These are phyloP conservation scores for Phytophthora fragariae DNA, from an alignment of 352 stramenopile species.

Conservation along the genomic window DNA sequence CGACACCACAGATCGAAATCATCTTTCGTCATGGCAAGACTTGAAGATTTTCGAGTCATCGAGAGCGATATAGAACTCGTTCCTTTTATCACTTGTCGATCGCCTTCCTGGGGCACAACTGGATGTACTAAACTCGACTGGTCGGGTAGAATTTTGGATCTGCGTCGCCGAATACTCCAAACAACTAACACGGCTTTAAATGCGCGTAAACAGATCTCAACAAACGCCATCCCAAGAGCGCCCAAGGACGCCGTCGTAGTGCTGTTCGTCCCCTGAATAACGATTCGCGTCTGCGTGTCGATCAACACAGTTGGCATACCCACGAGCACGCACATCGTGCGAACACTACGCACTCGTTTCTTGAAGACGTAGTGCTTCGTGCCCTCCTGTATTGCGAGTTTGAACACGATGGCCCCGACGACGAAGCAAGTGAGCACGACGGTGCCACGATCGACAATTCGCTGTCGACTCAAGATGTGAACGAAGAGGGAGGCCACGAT, in stretches of 20 bases:
- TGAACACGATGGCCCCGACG: conserved; percentile 19
- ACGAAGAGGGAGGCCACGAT: background rate
- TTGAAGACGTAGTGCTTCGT: conserved; percentile 33
- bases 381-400: conserved; percentile 43
- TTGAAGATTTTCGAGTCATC: background rate
- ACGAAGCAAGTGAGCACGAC: background rate
- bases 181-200: conserved; percentile 32
- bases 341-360: conserved; percentile 11
- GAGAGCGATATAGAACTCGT: background rate
- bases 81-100: background rate
- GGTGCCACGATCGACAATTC: background rate
- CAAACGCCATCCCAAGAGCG: conserved; percentile 31
- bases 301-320: conserved; percentile 50
- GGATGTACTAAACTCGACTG: background rate
- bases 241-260: conserved; percentile 20
- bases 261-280: conserved; percentile 34
- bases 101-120: background rate
- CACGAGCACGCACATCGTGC: conserved; percentile 44
- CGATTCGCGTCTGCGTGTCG: conserved; percentile 48
- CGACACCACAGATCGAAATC: conserved; percentile 19
- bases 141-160: background rate
- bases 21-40: background rate
- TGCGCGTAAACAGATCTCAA: conserved; percentile 41
- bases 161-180: conserved; percentile 9
- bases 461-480: background rate